phyloP scores from a whole-genome alignment of 2,329 filamentous ascomycete species.

The Tolypocladium cylindrosporum region DNA sequence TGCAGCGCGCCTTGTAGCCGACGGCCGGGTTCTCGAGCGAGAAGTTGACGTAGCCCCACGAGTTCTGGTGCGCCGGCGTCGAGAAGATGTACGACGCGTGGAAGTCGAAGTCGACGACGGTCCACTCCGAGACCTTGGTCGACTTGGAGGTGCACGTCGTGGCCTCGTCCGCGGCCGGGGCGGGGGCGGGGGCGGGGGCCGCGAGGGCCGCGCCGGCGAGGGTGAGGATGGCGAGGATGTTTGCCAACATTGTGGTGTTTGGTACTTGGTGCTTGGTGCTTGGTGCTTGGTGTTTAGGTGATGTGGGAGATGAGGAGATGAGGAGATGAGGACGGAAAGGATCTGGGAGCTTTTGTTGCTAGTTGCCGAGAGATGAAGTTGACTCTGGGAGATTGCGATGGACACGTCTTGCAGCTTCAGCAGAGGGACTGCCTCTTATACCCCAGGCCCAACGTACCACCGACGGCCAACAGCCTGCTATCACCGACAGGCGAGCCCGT shows the following conservation, averaged over 20 bases:
- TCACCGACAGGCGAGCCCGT: background rate
- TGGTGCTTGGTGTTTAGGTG: background rate
- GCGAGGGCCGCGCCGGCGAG: slow-evolving; percentile 14
- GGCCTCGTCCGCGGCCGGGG: background rate
- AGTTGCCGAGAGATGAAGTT: background rate
- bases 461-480: background rate
- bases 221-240: slow-evolving; percentile 10
- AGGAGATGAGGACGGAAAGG: too few relatives aligned
- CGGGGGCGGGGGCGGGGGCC: slow-evolving; percentile 7
- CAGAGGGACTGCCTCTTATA: background rate
- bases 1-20: slow-evolving; percentile 26
- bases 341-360: background rate
- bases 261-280: background rate
- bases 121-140: slow-evolving; percentile 21
- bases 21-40: slow-evolving; percentile 37
- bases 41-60: slow-evolving; percentile 36
- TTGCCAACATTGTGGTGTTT: slow-evolving; percentile 8
- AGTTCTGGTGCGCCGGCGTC: slow-evolving; percentile 41
- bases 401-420: background rate
- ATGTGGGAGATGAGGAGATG: background rate
- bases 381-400: background rate
- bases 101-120: slow-evolving; percentile 34
- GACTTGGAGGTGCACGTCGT: slow-evolving; percentile 12
- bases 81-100: slow-evolving; percentile 38
- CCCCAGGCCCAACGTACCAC: background rate